Base-by-base conservation (phyloP, 2,329 filamentous ascomycete genomes). In the Nigrograna mackinnonii region DNA sequence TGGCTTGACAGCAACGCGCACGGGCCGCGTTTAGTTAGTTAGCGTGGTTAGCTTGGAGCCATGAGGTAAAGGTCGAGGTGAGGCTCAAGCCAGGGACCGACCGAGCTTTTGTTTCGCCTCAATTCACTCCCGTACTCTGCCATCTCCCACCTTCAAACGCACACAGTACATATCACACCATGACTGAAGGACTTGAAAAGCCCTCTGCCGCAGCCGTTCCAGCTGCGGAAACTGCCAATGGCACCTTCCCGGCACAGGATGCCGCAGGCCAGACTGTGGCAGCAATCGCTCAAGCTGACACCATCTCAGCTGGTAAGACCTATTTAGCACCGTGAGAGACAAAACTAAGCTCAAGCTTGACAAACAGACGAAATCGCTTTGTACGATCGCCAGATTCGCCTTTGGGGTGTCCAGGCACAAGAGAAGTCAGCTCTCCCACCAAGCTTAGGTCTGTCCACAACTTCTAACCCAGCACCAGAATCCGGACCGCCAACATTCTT, bases 381-480 rank as follows among this genome's bases (percentile, higher is more conserved):
- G 5, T 99, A 99, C 67, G 94, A 99, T 72, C 86, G 94, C 37
- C 94, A 99, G 68, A 96, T 99, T 60, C 87, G 94, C 40, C 84
- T 99, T 21, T 99, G 94, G 94, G 94, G 94, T 32, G 89, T 97
- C 62, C 85, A 94, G 60, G 94, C 94, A 5, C 94, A 99, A 69
- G 87, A 95, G 66, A 80, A 79, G 79, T 81, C 62, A 64, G 46
- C 5, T 3, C 7, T n/a, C n/a, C n/a, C n/a, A n/a, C n/a, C n/a
- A n/a, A n/a, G n/a, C n/a, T n/a, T n/a, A 12, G 18, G 9, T 31
- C 41, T 55, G 28, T n/a, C n/a, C n/a, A 58, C 37, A 35, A 13
- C 54, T 36, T n/a, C n/a, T n/a, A n/a, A n/a, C n/a, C n/a, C n/a
- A n/a, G n/a, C 9, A n/a, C 16, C 43, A 90, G 87, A 64, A 91